A percentile compares a stretch with the other conserved stretches of the same genome.
These are phyloP conservation scores for Lenwebbia sp. DNA, from an alignment of 345 rosid species.

Conservation along the genomic window DNA sequence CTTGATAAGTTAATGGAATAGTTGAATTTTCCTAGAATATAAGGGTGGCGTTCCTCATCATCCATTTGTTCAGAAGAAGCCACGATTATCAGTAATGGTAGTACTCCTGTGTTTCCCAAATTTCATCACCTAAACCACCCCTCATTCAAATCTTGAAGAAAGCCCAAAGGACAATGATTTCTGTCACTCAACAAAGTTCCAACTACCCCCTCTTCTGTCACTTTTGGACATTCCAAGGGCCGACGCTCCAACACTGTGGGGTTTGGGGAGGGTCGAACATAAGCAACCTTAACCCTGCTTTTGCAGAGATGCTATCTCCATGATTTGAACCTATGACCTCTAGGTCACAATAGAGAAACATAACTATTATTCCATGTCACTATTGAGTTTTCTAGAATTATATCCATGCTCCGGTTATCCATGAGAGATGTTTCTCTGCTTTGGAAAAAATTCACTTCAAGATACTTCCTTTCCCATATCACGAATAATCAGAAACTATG, in stretches of 20 bases:
- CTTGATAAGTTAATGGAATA: neutral
- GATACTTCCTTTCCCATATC: neutral
- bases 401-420: neutral
- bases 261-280: neutral
- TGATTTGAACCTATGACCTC: neutral
- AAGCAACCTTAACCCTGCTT: neutral
- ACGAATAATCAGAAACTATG: neutral
- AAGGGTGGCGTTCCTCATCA: neutral
- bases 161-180: neutral
- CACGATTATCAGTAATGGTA: neutral
- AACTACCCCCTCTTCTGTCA: neutral
- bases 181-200: neutral
- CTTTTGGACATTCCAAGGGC: neutral
- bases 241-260: neutral
- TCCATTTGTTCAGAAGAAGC: neutral
- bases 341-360: neutral
- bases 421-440: neutral
- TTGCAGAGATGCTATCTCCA: neutral
- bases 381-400: neutral
- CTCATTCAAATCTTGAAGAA: neutral
- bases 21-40: neutral
- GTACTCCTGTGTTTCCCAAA: neutral
- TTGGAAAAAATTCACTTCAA: neutral
- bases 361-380: neutral
- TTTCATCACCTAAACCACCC: neutral